These are phyloP conservation scores for Ogataea degrootiae DNA, from an alignment of 805 yeast species.

Conservation along the genomic window DNA sequence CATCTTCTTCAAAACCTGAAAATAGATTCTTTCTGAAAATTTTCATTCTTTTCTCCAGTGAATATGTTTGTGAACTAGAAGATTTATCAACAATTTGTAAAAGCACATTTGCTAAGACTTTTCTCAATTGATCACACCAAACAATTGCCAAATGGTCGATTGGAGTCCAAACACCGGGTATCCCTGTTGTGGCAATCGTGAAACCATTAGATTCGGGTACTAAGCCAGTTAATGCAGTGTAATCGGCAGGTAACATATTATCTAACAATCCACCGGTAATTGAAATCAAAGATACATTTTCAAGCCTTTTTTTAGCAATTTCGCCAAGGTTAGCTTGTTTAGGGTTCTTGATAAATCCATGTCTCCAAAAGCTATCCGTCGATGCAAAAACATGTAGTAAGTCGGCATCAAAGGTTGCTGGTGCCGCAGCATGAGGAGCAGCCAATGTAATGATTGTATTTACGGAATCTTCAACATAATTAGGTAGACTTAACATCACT, in stretches of 20 bases:
- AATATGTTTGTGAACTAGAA: slow-evolving; percentile 44
- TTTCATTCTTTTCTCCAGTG: slow-evolving; percentile 53
- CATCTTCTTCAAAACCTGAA: slow-evolving; percentile 53
- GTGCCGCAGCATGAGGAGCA: slow-evolving; percentile 90
- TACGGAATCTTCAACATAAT: slow-evolving; percentile 65
- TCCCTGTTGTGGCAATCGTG: slow-evolving; percentile 77
- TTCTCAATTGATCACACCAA: slow-evolving; percentile 89
- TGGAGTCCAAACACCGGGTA: slow-evolving; percentile 90
- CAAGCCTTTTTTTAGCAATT: slow-evolving; percentile 43
- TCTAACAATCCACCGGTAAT: slow-evolving; percentile 87
- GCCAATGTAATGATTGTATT: slow-evolving; percentile 83
- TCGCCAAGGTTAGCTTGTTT: slow-evolving; percentile 10
- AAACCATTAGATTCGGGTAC: slow-evolving; percentile 76
- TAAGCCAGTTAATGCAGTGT: slow-evolving; percentile 66
- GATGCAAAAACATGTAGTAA: slow-evolving; percentile 67
- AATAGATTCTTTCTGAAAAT: slow-evolving; percentile 42
- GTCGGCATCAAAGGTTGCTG: slow-evolving; percentile 91
- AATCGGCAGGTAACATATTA: slow-evolving; percentile 82
- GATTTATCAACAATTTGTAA: slow-evolving; percentile 53
- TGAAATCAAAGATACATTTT: slow-evolving; percentile 67
- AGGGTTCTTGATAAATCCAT: slow-evolving; percentile 39
- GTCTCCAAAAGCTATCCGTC: slow-evolving; percentile 76
- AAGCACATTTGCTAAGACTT: slow-evolving; percentile 53
- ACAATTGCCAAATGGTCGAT: slow-evolving; percentile 93
- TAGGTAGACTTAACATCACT: slow-evolving; percentile 74